These are phyloP conservation scores for Phalaenopsis aphrodite DNA, from an alignment of 106 monocot species.

Conservation along the genomic window DNA sequence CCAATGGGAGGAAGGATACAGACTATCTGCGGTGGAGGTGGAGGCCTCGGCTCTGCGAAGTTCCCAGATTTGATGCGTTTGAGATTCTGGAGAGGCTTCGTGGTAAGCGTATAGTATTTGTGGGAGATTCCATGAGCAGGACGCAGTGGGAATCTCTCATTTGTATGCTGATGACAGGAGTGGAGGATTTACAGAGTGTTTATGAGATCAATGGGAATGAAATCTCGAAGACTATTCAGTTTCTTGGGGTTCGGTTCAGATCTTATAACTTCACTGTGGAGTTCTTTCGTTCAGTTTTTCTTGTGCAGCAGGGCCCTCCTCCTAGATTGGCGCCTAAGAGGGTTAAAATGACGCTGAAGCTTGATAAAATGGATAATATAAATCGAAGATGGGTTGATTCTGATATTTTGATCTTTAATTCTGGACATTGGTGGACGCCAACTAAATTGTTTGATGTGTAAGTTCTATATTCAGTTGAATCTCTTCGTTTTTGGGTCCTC, in stretches of 20 bases:
- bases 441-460: conserved; percentile 88
- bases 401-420: conserved; percentile 88
- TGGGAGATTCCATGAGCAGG: conserved; percentile 96
- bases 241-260: conserved; percentile 62
- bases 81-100: conserved; percentile 48
- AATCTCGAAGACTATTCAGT: conserved; percentile 84
- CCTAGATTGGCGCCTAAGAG: conserved; percentile 54
- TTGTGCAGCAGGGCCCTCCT: conserved; percentile 53
- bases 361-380: conserved; percentile 78
- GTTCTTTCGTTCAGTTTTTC: conserved; percentile 77
- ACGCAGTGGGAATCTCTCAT: conserved; percentile 98
- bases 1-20: conserved; percentile 75
- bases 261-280: conserved; percentile 78
- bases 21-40: conserved; percentile 84
- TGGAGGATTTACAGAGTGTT: conserved; percentile 51
- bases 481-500: background rate
- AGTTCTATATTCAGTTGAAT: conserved; percentile 16
- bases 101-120: conserved; percentile 79
- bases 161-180: conserved; percentile 89
- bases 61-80: conserved; percentile 52
- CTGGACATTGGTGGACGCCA: conserved; percentile 97
- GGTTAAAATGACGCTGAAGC: conserved; percentile 49
- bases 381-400: conserved; percentile 67
- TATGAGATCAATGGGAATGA: conserved; percentile 82
- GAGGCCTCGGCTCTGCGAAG: conserved; percentile 67